A percentile compares a stretch with the other conserved stretches of the same genome.
Conservation (phyloP, 163 green algal genomes). For the Prototheca wickerhamii region DNA sequence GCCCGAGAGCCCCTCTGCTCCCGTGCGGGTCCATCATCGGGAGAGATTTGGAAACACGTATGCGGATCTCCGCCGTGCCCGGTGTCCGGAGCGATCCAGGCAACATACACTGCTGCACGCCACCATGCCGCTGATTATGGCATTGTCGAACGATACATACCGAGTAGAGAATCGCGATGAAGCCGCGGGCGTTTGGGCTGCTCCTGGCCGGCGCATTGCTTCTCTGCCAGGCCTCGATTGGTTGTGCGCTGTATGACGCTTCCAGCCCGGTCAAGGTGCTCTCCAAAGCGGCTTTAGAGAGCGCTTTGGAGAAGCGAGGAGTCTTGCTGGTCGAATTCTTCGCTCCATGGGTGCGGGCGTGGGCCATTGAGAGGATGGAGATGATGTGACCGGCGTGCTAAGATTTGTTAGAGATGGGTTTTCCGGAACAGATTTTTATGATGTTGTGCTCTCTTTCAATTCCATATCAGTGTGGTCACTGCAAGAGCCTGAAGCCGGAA, state of each 20-base stretch:
- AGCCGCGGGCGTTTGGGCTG: too few relatives aligned
- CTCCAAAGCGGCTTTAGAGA: neutral
- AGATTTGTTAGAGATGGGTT: neutral
- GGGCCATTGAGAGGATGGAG: neutral
- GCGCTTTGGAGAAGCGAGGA: neutral
- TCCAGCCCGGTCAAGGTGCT: neutral
- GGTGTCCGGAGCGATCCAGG: too few relatives aligned
- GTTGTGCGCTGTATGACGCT: neutral
- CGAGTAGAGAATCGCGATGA: too few relatives aligned
- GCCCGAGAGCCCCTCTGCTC: too few relatives aligned
- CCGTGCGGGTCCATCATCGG: too few relatives aligned
- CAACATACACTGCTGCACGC: too few relatives aligned
- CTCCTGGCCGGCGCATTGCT: too few relatives aligned
- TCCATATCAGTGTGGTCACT: slow-evolving; percentile 64
- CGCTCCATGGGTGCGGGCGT: slow-evolving; percentile 25
- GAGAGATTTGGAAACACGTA: too few relatives aligned
- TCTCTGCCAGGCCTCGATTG: too few relatives aligned
- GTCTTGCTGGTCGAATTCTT: slow-evolving; percentile 75
- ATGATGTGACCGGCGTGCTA: neutral
- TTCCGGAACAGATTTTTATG: neutral
- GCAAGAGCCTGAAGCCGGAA: slow-evolving; percentile 70
- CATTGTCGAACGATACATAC: too few relatives aligned
- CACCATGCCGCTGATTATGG: too few relatives aligned
- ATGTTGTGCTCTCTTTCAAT: neutral
- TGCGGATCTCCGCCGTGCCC: too few relatives aligned